phyloP scores from a whole-genome alignment of 441 rosid genomes.

The Daphne laureola region DNA sequence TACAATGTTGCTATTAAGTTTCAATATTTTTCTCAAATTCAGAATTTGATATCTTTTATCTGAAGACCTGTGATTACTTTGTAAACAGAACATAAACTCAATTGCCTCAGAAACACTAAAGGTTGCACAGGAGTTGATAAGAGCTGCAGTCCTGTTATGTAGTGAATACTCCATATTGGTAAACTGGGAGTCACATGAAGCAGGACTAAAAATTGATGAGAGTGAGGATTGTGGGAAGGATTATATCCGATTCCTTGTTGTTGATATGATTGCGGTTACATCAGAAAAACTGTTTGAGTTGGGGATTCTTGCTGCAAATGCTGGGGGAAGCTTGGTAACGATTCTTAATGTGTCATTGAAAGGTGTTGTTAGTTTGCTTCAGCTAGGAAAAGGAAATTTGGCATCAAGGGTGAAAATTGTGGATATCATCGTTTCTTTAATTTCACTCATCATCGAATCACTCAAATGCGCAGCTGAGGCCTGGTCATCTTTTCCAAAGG shows the following conservation, averaged over 20 bases:
- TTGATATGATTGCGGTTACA: slow-evolving; percentile 33
- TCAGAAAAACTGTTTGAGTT: slow-evolving; percentile 56
- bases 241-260: slow-evolving; percentile 25
- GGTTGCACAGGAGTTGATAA: slow-evolving; percentile 52
- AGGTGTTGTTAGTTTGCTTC: slow-evolving; percentile 84
- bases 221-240: slow-evolving; percentile 21
- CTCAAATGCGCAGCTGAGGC: slow-evolving; percentile 59
- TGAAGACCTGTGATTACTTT: slow-evolving; percentile 11
- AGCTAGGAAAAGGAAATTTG: slow-evolving; percentile 45
- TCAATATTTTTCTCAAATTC: not conserved
- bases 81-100: slow-evolving; percentile 49
- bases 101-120: slow-evolving; percentile 45
- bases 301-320: slow-evolving; percentile 68
- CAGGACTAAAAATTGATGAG: slow-evolving; percentile 22
- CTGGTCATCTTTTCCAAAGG: slow-evolving; percentile 60
- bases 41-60: slow-evolving; percentile 1
- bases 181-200: slow-evolving; percentile 25
- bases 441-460: slow-evolving; percentile 53
- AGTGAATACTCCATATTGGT: slow-evolving; percentile 38
- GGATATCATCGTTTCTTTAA: slow-evolving; percentile 50
- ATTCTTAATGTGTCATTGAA: slow-evolving; percentile 91
- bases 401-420: slow-evolving; percentile 40
- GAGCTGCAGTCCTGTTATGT: slow-evolving; percentile 49
- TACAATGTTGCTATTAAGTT: not conserved
- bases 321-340: slow-evolving; percentile 75